Evolutionary conservation across 257 asterid species (phyloP).

Genomic region (Apocynum venetum): DNA sequence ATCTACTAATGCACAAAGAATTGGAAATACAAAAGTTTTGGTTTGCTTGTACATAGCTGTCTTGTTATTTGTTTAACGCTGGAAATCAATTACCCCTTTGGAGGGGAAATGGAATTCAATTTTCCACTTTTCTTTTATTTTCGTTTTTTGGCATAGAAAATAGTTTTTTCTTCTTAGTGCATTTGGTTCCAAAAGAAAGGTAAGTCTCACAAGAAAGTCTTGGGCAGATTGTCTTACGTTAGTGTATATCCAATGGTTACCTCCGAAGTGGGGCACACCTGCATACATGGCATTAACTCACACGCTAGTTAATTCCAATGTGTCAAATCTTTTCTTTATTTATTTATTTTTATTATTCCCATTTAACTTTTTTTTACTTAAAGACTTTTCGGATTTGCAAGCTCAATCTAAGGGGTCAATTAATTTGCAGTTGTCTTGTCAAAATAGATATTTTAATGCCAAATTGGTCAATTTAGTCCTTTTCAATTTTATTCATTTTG

Average conservation of each 20-base stretch:
- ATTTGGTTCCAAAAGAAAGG: slow-evolving; percentile 14
- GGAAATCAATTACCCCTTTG: background rate
- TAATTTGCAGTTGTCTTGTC: too few relatives aligned
- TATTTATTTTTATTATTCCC: background rate
- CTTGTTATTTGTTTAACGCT: background rate
- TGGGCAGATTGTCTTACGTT: slow-evolving; percentile 20
- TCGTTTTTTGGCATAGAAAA: background rate
- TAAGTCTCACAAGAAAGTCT: slow-evolving; percentile 13
- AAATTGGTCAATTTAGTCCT: too few relatives aligned
- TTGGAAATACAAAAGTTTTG: too few relatives aligned
- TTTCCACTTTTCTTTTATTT: background rate
- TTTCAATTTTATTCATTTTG: too few relatives aligned
- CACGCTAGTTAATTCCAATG: slow-evolving; percentile 28
- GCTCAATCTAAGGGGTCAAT: too few relatives aligned
- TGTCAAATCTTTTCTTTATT: background rate
- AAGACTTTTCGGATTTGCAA: too few relatives aligned
- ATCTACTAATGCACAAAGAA: background rate
- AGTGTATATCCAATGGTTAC: slow-evolving; percentile 14
- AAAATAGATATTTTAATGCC: too few relatives aligned
- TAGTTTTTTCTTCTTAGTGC: background rate
- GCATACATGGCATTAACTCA: slow-evolving; percentile 18
- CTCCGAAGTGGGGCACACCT: slow-evolving; percentile 32
- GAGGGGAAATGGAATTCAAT: background rate
- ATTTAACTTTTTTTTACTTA: too few relatives aligned
- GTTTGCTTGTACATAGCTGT: background rate